Conservation (phyloP, 2,329 filamentous ascomycete species). For the Nectriaceae sp. region DNA sequence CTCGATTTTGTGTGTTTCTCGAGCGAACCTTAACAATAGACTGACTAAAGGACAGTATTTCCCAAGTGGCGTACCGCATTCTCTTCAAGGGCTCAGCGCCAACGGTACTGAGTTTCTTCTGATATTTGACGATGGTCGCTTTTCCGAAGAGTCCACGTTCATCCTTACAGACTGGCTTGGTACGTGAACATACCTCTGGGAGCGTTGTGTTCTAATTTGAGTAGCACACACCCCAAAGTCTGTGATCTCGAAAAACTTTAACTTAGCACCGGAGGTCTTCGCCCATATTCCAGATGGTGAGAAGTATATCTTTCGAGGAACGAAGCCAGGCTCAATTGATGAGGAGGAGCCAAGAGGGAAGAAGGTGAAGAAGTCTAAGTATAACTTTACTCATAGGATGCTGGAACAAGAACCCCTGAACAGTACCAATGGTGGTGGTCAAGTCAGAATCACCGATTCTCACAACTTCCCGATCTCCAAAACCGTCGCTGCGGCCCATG, state of each 20-base stretch:
- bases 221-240: constrained; percentile 69
- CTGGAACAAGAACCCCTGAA: constrained; percentile 67
- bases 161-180: constrained; percentile 72
- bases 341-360: constrained; percentile 64
- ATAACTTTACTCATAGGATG: constrained; percentile 72
- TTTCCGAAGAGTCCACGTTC: constrained; percentile 68
- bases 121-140: constrained; percentile 51
- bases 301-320: constrained; percentile 78
- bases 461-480: constrained; percentile 73
- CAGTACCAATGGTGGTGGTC: constrained; percentile 60
- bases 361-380: constrained; percentile 65
- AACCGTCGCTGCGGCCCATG: constrained; percentile 71
- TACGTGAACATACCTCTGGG: constrained; percentile 33
- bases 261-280: constrained; percentile 70
- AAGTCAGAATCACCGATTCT: constrained; percentile 75
- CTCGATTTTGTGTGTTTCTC: too few species aligned
- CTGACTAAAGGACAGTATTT: constrained; percentile 54
- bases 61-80: constrained; percentile 75
- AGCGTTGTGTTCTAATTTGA: constrained; percentile 17
- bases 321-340: constrained; percentile 62
- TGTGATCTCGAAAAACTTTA: constrained; percentile 75
- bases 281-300: constrained; percentile 65
- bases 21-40: neutral
- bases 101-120: constrained; percentile 58
- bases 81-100: constrained; percentile 68